Percentiles rank a stretch among this genome's conserved stretches.
These are phyloP conservation scores for Eucalyptus curtisii DNA, from an alignment of 345 rosid species.

Conservation along the genomic window DNA sequence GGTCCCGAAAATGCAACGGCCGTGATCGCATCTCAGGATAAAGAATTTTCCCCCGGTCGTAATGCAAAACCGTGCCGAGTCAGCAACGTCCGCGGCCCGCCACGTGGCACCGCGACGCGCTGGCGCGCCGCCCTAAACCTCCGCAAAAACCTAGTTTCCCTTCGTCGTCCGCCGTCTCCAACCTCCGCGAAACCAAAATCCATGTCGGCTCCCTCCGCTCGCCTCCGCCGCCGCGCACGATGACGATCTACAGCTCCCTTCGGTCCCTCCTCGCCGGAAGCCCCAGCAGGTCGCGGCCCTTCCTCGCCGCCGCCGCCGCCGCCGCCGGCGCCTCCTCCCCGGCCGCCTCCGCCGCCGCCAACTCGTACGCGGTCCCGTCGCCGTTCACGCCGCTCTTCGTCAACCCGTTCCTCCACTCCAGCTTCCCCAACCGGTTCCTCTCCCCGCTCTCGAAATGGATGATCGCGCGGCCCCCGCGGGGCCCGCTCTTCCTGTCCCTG, in stretches of 20 bases:
- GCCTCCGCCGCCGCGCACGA: background rate
- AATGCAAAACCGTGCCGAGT: background rate
- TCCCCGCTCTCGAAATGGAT: constrained; percentile 57
- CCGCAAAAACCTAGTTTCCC: background rate
- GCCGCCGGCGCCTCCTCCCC: constrained; percentile 10
- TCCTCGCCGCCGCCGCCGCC: constrained; percentile 20
- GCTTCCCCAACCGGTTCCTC: constrained; percentile 7
- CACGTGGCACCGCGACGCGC: background rate
- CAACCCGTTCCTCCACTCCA: constrained; percentile 4
- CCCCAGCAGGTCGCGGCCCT: constrained; percentile 14
- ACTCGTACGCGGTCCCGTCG: background rate
- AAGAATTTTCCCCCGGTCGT: background rate
- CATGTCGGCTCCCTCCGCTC: accelerated
- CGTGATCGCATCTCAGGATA: background rate
- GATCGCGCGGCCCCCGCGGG: constrained; percentile 31
- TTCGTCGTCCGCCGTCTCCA: background rate
- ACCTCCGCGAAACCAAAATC: background rate
- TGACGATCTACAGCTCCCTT: constrained; percentile 50
- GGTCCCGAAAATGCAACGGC: background rate
- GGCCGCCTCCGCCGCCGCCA: constrained; percentile 2
- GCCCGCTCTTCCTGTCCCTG: constrained; percentile 64
- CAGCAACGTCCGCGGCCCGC: background rate
- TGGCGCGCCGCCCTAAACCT: background rate
- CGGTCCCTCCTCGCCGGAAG: constrained; percentile 14
- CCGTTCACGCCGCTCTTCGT: constrained; percentile 12